Percentiles rank a stretch among this genome's conserved stretches.
These are phyloP conservation scores for Takakia lepidozioides DNA, from an alignment of 225 moss, liverwort and hornwort genomes.

Conservation along the genomic window DNA sequence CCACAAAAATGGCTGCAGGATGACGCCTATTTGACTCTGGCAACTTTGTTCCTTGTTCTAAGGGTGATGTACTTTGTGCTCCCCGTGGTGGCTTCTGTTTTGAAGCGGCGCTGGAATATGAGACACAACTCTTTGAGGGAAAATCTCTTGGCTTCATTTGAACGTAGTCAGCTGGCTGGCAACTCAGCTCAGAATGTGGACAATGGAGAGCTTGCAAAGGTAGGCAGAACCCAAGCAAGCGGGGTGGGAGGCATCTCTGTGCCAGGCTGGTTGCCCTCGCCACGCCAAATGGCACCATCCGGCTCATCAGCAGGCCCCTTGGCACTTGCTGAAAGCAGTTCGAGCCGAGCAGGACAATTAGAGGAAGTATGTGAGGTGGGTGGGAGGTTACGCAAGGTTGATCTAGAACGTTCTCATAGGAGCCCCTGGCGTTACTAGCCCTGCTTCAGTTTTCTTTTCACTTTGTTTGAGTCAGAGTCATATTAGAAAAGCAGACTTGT, in stretches of 20 bases:
- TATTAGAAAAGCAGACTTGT: too few relatives aligned
- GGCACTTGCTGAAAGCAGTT: conserved; percentile 35
- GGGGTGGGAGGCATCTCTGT: conserved; percentile 11
- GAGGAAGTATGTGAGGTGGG: conserved; percentile 14
- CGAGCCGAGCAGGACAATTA: conserved; percentile 36
- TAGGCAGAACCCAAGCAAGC: conserved; percentile 10
- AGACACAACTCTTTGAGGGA: conserved; percentile 15
- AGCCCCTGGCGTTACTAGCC: not conserved
- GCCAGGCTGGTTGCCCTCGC: conserved; percentile 14
- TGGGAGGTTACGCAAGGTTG: conserved; percentile 13
- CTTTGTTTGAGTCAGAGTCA: too few relatives aligned
- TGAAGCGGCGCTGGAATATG: conserved; percentile 29
- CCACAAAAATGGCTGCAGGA: conserved; percentile 61
- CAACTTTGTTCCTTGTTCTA: conserved; percentile 32
- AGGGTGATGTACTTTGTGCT: conserved; percentile 39
- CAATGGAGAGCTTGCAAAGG: conserved; percentile 18
- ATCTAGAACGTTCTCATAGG: conserved; percentile 9
- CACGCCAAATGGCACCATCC: conserved; percentile 10
- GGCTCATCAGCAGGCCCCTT: conserved; percentile 4
- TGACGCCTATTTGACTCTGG: conserved; percentile 51
- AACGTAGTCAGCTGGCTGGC: conserved; percentile 19
- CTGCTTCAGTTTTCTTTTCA: too few relatives aligned
- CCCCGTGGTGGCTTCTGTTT: conserved; percentile 27
- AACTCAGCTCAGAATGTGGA: conserved; percentile 25
- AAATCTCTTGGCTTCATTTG: conserved; percentile 16